These are phyloP conservation scores for Pseudonectria buxi DNA, from an alignment of 2,329 filamentous ascomycete species.

Conservation along the genomic window DNA sequence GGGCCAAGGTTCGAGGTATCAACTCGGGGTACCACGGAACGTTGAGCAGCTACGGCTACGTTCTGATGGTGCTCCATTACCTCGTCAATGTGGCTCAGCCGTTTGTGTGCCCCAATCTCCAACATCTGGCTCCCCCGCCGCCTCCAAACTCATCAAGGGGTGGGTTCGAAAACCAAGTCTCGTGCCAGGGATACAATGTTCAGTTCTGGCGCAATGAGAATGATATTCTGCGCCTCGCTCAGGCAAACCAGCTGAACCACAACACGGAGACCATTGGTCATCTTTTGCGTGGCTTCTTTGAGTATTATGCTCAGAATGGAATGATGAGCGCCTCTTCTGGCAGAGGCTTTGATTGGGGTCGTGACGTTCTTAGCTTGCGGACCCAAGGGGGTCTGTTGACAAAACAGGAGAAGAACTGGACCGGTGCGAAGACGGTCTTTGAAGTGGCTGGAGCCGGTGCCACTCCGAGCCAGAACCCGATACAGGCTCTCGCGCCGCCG, in stretches of 20 bases:
- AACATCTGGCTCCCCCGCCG: constrained; percentile 45
- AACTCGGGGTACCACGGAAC: constrained; percentile 84
- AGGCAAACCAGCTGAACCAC: constrained; percentile 51
- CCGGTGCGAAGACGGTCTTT: constrained; percentile 66
- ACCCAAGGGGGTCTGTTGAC: constrained; percentile 61
- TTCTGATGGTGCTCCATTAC: constrained; percentile 87
- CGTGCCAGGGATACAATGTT: constrained; percentile 60
- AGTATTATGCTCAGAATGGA: constrained; percentile 67
- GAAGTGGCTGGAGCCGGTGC: constrained; percentile 37
- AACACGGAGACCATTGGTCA: constrained; percentile 65
- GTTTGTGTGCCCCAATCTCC: constrained; percentile 79
- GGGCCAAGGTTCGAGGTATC: constrained; percentile 79
- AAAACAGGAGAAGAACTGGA: constrained; percentile 80
- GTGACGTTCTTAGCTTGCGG: constrained; percentile 72
- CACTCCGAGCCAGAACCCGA: constrained; percentile 8
- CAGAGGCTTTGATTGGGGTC: constrained; percentile 71
- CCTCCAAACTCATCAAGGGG: constrained; percentile 23
- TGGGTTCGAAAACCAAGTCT: constrained; percentile 18
- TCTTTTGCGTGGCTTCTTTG: constrained; percentile 77
- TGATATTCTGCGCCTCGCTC: constrained; percentile 57
- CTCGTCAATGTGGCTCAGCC: constrained; percentile 75
- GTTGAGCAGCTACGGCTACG: constrained; percentile 83
- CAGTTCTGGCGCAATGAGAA: constrained; percentile 72
- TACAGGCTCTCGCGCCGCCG: constrained; percentile 9
- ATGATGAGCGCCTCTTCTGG: constrained; percentile 42